Conservation (phyloP, 1,284 basidiomycete species). For the Ganoderma leucocontextum region DNA sequence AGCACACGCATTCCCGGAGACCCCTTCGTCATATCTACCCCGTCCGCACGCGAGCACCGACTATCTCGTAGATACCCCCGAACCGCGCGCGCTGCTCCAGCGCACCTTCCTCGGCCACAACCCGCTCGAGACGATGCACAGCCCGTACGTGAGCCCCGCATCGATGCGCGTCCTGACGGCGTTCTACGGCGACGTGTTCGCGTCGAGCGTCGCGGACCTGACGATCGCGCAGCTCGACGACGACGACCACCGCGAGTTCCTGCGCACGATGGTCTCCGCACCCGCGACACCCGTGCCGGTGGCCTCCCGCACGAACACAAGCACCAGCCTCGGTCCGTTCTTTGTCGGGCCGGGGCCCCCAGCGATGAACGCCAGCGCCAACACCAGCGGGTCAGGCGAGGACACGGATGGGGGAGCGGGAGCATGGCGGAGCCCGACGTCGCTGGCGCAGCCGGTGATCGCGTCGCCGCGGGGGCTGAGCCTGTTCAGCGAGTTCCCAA, state of each 20-base stretch:
- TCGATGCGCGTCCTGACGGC: slow-evolving; percentile 49
- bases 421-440: slow-evolving; percentile 35
- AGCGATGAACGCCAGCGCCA: slow-evolving; percentile 2
- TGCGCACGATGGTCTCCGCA: slow-evolving; percentile 39
- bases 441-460: slow-evolving; percentile 39
- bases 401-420: neutral
- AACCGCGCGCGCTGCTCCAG: slow-evolving; percentile 57
- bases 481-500: slow-evolving; percentile 56
- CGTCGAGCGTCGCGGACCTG: slow-evolving; percentile 39
- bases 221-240: slow-evolving; percentile 38
- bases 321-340: slow-evolving; percentile 7
- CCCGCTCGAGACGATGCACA: slow-evolving; percentile 55
- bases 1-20: slow-evolving; percentile 57
- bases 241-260: slow-evolving; percentile 32
- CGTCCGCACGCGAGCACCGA: slow-evolving; percentile 56
- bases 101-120: slow-evolving; percentile 57
- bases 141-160: slow-evolving; percentile 59
- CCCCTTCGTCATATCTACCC: slow-evolving; percentile 55
- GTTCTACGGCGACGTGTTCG: slow-evolving; percentile 45
- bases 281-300: slow-evolving; percentile 36
- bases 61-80: slow-evolving; percentile 61
- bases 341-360: slow-evolving; percentile 18
- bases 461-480: slow-evolving; percentile 43
- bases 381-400: neutral
- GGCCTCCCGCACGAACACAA: slow-evolving; percentile 15